Conservation (phyloP, 2,329 filamentous ascomycete genomes). For the Mycosphaerella sp. region DNA sequence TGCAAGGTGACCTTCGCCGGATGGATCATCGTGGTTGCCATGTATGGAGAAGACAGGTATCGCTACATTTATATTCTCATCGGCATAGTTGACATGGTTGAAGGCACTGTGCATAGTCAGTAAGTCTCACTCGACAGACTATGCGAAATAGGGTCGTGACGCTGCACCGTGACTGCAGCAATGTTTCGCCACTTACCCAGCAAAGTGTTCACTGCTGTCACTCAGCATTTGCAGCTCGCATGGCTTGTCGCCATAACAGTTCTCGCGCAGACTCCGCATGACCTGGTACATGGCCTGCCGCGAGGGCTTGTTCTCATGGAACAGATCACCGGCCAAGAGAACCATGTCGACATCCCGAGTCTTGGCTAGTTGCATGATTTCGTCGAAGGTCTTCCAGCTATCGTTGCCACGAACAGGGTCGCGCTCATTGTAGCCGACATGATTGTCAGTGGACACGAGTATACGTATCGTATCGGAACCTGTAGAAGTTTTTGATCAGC, state of each 20-base stretch:
- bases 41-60: conserved; percentile 98
- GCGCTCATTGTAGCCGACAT: conserved; percentile 93
- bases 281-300: conserved; percentile 95
- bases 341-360: conserved; percentile 96
- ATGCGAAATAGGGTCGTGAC: background rate
- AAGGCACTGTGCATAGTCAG: conserved; percentile 52
- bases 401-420: conserved; percentile 93
- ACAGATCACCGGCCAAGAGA: conserved; percentile 85
- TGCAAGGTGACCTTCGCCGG: conserved; percentile 88
- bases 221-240: conserved; percentile 93
- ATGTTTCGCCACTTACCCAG: conserved; percentile 17
- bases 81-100: conserved; percentile 95
- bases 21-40: conserved; percentile 96
- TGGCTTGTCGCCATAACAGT: conserved; percentile 90
- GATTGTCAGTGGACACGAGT: conserved; percentile 89
- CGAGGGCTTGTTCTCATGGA: conserved; percentile 97
- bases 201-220: conserved; percentile 85
- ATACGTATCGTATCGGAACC: conserved; percentile 84
- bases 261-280: conserved; percentile 87
- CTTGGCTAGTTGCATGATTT: conserved; percentile 84
- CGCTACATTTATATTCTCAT: conserved; percentile 91
- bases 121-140: background rate
- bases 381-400: conserved; percentile 93
- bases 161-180: background rate
- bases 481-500: conserved; percentile 25